These are phyloP conservation scores for Fusarium sp. DNA, from an alignment of 2,329 filamentous ascomycete genomes.

Conservation along the genomic window DNA sequence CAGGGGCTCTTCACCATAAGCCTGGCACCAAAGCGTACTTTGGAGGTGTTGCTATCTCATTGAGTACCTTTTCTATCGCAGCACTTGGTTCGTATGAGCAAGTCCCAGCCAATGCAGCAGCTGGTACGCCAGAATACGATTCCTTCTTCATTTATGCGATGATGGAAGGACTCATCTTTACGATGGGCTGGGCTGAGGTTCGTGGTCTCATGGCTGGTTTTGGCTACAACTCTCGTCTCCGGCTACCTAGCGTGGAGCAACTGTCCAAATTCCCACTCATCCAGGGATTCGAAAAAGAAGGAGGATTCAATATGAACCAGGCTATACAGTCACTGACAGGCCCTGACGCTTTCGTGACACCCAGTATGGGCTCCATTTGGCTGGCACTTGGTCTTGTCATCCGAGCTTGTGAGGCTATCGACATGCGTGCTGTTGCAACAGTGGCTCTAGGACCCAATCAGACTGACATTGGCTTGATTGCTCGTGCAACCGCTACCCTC, in stretches of 20 bases:
- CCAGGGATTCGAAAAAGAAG: accelerated
- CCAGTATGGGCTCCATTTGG: background rate
- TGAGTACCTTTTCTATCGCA: background rate
- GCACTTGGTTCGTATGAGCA: background rate
- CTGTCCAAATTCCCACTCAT: background rate
- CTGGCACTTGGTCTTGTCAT: background rate
- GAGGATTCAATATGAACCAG: background rate
- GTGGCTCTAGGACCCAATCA: accelerated
- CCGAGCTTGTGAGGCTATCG: background rate
- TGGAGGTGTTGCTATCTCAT: background rate
- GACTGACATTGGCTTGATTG: background rate
- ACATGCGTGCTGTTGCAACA: background rate
- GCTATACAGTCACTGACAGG: accelerated
- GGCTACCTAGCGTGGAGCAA: background rate
- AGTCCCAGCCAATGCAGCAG: background rate
- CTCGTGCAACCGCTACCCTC: background rate
- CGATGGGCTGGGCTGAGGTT: background rate
- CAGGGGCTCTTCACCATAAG: background rate
- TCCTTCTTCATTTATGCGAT: accelerated
- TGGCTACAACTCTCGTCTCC: background rate
- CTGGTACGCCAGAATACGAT: background rate
- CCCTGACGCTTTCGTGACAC: accelerated
- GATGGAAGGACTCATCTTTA: background rate
- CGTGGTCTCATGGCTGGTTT: background rate
- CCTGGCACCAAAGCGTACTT: background rate